Conservation (phyloP, 1,284 basidiomycete genomes). For the Ceratobasidium sp. region DNA sequence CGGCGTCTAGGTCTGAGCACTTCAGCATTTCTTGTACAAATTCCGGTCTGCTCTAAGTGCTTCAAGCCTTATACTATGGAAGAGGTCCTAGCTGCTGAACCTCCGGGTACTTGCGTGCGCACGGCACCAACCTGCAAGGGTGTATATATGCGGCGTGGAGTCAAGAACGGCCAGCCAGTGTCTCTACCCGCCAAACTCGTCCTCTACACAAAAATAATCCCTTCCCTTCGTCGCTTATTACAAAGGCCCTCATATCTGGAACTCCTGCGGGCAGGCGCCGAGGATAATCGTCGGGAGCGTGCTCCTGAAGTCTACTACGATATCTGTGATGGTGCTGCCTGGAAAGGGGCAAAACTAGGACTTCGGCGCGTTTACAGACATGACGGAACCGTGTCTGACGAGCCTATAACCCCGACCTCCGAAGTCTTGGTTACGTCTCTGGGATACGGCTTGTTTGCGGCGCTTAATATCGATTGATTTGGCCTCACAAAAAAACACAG, state of each 20-base stretch:
- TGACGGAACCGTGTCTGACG: conserved; percentile 16
- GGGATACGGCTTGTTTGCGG: conserved; percentile 19
- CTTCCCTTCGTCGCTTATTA: not conserved
- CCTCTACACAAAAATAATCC: not conserved
- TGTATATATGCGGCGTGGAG: not conserved
- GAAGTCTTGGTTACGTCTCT: not conserved
- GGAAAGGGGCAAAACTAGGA: not conserved
- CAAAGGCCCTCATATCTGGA: not conserved
- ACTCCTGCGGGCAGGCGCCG: not conserved
- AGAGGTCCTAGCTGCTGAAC: not conserved
- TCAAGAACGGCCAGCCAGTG: not conserved
- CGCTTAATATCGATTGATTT: conserved; percentile 28
- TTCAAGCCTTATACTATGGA: conserved; percentile 14
- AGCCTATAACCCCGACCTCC: not conserved
- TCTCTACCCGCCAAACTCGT: not conserved
- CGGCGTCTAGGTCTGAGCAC: conserved; percentile 5
- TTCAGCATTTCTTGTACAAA: not conserved
- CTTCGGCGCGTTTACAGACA: not conserved
- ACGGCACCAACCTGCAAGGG: not conserved
- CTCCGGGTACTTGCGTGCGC: not conserved
- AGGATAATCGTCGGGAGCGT: no score
- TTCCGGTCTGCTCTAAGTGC: conserved; percentile 20
- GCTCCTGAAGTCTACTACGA: not conserved
- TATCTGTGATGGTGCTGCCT: not conserved
- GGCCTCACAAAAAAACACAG: not conserved